Evolutionary conservation across 768 basidiomycete genomes (phyloP).

Genomic region (Rhodocollybia butyracea): DNA sequence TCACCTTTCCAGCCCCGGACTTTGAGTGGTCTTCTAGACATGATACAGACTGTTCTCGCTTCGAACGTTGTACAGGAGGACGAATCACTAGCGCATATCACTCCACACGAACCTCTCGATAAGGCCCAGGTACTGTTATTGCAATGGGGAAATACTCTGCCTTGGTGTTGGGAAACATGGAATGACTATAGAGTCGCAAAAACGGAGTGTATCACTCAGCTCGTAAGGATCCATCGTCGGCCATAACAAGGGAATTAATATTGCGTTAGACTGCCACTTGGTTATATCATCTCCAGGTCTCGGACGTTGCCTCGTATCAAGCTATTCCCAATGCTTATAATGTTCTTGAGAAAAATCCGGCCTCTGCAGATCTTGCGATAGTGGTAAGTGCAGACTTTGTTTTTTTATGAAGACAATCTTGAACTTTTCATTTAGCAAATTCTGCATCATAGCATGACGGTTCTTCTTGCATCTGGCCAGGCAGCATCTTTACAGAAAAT

Average conservation of each 20-base stretch:
- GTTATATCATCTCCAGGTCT: constrained; percentile 37
- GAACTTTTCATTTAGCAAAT: constrained; percentile 20
- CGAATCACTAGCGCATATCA: constrained; percentile 14
- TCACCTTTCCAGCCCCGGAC: constrained; percentile 45
- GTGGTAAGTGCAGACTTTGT: constrained; percentile 12
- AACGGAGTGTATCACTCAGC: constrained; percentile 42
- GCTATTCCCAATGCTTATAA: background rate
- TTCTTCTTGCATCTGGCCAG: constrained; percentile 8
- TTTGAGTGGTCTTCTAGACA: constrained; percentile 37
- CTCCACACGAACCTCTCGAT: constrained; percentile 30
- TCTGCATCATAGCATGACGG: constrained; percentile 18
- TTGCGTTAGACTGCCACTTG: constrained; percentile 48
- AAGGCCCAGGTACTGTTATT: constrained; percentile 47
- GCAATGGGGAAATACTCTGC: constrained; percentile 52
- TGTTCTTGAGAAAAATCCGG: constrained; percentile 7
- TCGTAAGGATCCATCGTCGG: constrained; percentile 32
- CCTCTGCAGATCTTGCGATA: constrained; percentile 21
- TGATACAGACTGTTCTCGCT: constrained; percentile 40
- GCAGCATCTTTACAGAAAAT: constrained; percentile 17
- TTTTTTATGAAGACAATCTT: background rate
- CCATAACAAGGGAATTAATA: background rate
- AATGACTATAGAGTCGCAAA: constrained; percentile 47
- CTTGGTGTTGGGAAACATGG: constrained; percentile 70
- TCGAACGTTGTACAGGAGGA: constrained; percentile 14
- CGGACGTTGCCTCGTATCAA: background rate